phyloP scores from a whole-genome alignment of 2,329 filamentous ascomycete genomes.

The Myriosclerotinia curreyana region DNA sequence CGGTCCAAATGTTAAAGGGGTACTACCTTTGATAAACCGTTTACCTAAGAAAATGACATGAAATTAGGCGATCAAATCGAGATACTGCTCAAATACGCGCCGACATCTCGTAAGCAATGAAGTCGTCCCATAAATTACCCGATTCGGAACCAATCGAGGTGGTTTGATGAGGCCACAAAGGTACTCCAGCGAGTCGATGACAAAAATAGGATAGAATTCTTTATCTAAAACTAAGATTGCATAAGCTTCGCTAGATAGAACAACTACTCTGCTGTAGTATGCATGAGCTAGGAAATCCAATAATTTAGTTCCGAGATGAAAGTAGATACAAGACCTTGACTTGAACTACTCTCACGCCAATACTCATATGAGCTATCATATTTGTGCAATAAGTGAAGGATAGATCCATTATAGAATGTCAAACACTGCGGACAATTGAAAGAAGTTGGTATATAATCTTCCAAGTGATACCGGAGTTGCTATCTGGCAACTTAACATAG shows the following conservation, averaged over 20 bases:
- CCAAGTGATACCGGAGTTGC: neutral
- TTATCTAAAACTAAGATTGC: neutral
- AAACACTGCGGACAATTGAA: neutral
- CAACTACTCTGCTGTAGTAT: slow-evolving; percentile 2
- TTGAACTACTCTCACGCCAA: neutral
- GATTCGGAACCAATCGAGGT: slow-evolving; percentile 9
- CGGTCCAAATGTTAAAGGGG: slow-evolving; percentile 12
- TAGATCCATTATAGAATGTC: neutral
- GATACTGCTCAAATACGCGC: slow-evolving; percentile 3
- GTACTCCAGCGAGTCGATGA: slow-evolving; percentile 3
- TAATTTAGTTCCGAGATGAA: neutral
- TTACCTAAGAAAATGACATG: slow-evolving; percentile 11
- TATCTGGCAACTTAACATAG: neutral
- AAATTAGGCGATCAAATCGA: slow-evolving; percentile 4
- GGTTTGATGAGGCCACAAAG: neutral
- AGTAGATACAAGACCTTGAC: neutral
- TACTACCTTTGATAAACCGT: neutral
- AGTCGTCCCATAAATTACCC: slow-evolving; percentile 6
- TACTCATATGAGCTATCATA: neutral
- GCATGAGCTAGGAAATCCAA: neutral
- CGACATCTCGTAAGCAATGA: neutral
- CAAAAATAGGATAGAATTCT: slow-evolving; percentile 10
- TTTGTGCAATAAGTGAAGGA: neutral
- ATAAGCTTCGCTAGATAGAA: neutral
- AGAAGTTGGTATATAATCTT: neutral